Base-by-base conservation (phyloP, 1,139 yeast genomes). In the Sugiyamaella castrensis region DNA sequence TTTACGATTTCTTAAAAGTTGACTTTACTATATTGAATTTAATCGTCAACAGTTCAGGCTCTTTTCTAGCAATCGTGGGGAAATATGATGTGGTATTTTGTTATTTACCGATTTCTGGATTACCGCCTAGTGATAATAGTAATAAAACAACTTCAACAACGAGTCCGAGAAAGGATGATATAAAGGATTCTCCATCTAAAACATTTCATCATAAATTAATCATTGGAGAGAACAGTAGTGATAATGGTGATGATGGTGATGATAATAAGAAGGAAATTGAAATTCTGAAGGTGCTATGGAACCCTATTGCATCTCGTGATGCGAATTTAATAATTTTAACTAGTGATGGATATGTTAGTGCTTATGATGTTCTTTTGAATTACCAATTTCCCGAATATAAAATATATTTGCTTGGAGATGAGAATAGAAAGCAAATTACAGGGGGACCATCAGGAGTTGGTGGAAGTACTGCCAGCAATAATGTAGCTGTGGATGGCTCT, bases 11-110 rank as follows among this genome's bases (percentile, higher is more conserved):
- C 10, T 27, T 67, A 66, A 59, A 64, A 62, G 57, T 61, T 6
- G 69, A 69, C n/a, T 65, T 71, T 46, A 49, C 46, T 15, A 59
- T 66, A 29, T 43, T 44, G n/a, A 54, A 61, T 19, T 51, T 66
- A 30, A 58, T 61, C 28, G 54, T 75, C 51, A 75, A 75, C 58
- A 56, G 62, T 2, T 59, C 71, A 1, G 80, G 76, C 2, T 66
- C 72, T 1, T 62, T 74, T 12, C 41, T 74, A 31, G 77, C 79
- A 32, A 58, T 74, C 5, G 66, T 72, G 43, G 71, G 71, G 43
- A 67, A 64, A 0, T 45, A 55, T 24, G 62, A 67, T 16, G 55
- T 76, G 2, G 57, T 66, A 35, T 65, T 70, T 1, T 57, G 69
- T 40, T 54, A 61, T 15, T 52, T 70, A 9, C 71, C 71, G 3